These are phyloP conservation scores for Gymnopilus junonius DNA, from an alignment of 768 basidiomycete species.

Conservation along the genomic window DNA sequence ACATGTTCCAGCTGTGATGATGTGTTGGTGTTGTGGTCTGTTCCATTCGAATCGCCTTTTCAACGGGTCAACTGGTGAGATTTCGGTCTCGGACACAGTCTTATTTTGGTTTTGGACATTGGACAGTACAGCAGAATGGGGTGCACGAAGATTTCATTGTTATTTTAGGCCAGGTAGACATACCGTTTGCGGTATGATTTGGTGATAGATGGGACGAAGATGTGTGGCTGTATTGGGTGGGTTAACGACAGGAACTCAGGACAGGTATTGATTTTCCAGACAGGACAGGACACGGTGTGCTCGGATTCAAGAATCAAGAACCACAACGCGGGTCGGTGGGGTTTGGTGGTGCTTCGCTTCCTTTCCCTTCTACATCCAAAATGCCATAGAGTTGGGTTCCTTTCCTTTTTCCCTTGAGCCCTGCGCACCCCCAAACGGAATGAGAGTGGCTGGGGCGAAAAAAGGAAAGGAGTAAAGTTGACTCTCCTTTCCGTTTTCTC, in stretches of 20 bases:
- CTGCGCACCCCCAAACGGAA: neutral
- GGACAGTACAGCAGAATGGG: neutral
- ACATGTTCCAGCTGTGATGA: conserved; percentile 2
- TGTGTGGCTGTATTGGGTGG: conserved; percentile 1
- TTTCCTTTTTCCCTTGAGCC: conserved; percentile 1
- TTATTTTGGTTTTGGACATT: neutral
- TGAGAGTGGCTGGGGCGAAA: neutral
- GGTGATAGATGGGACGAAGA: conserved; percentile 1
- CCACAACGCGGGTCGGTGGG: neutral
- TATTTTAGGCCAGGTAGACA: neutral
- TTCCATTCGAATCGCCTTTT: neutral
- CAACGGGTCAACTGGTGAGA: neutral
- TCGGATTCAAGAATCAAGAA: conserved; percentile 2
- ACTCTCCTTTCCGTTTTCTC: neutral
- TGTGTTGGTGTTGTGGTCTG: neutral
- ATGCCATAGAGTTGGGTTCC: conserved; percentile 4
- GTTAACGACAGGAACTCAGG: conserved; percentile 1
- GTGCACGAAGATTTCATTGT: neutral
- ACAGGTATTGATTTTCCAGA: conserved; percentile 2
- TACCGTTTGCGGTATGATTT: neutral
- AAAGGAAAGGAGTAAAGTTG: conserved; percentile 1
- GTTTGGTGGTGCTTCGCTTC: neutral
- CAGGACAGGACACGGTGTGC: conserved; percentile 3
- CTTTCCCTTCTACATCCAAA: conserved; percentile 3
- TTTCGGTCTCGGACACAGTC: neutral